phyloP scores from a whole-genome alignment of 176 grass and related monocot species.

The Calamus simplicifolius region DNA sequence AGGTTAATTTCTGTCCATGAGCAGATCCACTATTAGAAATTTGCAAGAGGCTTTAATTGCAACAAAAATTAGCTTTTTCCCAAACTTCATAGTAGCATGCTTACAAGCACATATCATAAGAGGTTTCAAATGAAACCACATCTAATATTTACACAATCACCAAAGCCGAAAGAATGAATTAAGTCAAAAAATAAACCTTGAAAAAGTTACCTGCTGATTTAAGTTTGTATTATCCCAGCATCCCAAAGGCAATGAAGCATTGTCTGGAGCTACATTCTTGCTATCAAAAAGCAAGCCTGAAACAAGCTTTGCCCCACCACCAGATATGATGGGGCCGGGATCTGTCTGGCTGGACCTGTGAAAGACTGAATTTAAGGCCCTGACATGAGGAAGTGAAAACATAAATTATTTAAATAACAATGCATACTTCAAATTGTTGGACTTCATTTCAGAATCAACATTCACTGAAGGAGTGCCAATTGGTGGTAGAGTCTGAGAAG shows the following conservation, averaged over 20 bases:
- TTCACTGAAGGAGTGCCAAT: conserved; percentile 49
- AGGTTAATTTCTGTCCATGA: too few species aligned
- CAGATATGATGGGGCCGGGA: conserved; percentile 20
- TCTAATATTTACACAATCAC: not conserved
- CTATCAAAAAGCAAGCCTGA: conserved; percentile 34
- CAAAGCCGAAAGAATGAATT: conserved; percentile 9
- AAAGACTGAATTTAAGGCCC: conserved; percentile 14
- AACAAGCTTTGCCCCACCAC: conserved; percentile 23
- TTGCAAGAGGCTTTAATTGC: too few species aligned
- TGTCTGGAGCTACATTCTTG: conserved; percentile 31
- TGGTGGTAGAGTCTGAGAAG: conserved; percentile 38
- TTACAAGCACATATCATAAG: too few species aligned
- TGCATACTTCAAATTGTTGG: conserved; percentile 51
- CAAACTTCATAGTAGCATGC: too few species aligned
- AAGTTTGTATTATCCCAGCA: conserved; percentile 61
- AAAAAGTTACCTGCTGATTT: conserved; percentile 65
- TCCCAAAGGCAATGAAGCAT: conserved; percentile 46
- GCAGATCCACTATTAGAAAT: too few species aligned
- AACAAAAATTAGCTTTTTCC: too few species aligned
- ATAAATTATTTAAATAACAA: conserved; percentile 14
- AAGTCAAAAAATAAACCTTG: conserved; percentile 1
- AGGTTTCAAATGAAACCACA: too few species aligned
- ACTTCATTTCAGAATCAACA: conserved; percentile 39
- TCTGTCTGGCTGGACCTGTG: conserved; percentile 48
- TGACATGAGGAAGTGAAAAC: conserved; percentile 1